Base-by-base conservation (phyloP, 2,329 filamentous ascomycete species). In the Mycogone perniciosa region DNA sequence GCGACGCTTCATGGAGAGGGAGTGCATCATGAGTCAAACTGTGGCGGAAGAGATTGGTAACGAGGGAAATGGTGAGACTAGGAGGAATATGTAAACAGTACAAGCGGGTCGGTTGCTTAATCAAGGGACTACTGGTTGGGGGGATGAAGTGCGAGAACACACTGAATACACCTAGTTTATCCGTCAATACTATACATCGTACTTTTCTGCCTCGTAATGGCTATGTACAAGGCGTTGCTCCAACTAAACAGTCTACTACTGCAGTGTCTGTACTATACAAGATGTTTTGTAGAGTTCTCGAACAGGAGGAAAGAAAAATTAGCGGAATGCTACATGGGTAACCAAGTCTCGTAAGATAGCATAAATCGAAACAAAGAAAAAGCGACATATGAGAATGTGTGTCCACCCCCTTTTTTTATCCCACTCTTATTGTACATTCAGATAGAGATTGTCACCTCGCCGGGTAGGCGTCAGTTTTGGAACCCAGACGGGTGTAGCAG, bases 391-490 rank as follows among this genome's bases (percentile, higher is more conserved):
- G 20, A 20, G 20, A 20, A 20, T 20, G 20, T 20, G 2, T 20
- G 20, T 20, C 20, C 20, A 20, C 20, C 20, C 20, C 20, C 20
- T 20, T 20, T 20, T 20, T 20, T n/a, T n/a, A n/a, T n/a, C n/a
- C n/a, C n/a, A n/a, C n/a, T n/a, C n/a, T n/a, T 41, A 81, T 54
- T 75, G 72, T 54, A 82, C 77, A 56, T 77, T 76, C 57, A 82
- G 60, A 56, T 78, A 84, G 53, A 88, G 61, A 62, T 88, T 83
- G 29, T 84, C 80, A 0, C 85, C 85, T 44, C 81, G 74, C 54
- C 82, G 71, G 51, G 81, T 83, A 3, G 85, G 85, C 42, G 85
- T 88, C 59, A 88, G 60, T 57, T 76, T 77, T 3, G 84, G 84
- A 57, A 82, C 46, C 65, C 65, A 68, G 27, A 57, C 53, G 20